Evolutionary conservation across 495 filamentous ascomycete species (phyloP).

Genomic region (Neurospora sp.): DNA sequence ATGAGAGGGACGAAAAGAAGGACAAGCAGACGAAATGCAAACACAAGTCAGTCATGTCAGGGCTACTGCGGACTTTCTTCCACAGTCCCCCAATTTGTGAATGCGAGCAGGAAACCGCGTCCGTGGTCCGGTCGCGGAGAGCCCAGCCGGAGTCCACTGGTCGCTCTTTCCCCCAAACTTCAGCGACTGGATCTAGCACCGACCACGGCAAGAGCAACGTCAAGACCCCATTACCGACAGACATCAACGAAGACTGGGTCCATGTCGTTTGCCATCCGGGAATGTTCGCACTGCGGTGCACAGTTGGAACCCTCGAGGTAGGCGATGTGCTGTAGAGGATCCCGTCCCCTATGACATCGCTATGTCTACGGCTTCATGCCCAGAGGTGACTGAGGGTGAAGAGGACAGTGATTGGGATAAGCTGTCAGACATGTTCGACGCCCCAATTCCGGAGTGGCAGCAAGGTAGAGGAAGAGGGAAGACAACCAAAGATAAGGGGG

Average conservation of each 20-base stretch:
- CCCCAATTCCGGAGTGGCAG: neutral
- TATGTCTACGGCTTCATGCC: too few relatives aligned
- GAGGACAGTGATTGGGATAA: neutral
- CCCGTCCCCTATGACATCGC: too few relatives aligned
- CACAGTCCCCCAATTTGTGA: neutral
- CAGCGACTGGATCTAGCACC: neutral
- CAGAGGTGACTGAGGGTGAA: too few relatives aligned
- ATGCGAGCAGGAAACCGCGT: neutral
- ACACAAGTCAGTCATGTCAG: neutral
- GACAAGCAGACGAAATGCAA: neutral
- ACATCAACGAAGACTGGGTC: neutral
- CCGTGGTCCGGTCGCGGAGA: neutral
- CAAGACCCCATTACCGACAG: fast-evolving
- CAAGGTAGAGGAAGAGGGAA: neutral
- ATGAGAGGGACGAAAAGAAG: neutral
- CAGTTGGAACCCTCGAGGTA: neutral
- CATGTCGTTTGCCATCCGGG: neutral
- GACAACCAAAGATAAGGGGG: neutral
- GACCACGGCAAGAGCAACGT: neutral
- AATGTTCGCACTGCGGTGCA: neutral
- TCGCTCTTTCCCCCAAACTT: neutral
- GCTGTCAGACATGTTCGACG: neutral
- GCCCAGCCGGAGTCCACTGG: neutral
- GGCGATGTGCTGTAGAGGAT: neutral
- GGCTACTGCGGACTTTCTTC: neutral